phyloP scores from a whole-genome alignment of 257 asterid genomes.

The Ophiorrhiza pumila region DNA sequence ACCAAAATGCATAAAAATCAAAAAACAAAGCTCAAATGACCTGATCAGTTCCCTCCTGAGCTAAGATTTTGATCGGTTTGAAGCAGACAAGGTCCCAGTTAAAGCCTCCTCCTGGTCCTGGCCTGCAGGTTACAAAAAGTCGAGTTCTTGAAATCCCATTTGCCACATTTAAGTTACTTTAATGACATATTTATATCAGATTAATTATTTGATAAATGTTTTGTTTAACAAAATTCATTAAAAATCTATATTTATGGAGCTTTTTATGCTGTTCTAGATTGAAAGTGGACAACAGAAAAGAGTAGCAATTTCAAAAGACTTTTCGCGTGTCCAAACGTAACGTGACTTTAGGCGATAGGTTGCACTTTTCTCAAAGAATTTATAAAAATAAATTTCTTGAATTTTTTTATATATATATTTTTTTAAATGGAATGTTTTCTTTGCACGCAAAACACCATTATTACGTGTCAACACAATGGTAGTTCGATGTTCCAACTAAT shows the following conservation, averaged over 20 bases:
- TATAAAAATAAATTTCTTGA: neutral
- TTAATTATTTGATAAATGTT: neutral
- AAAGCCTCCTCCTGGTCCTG: neutral
- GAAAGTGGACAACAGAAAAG: constrained; percentile 1
- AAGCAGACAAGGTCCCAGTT: neutral
- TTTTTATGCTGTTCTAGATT: neutral
- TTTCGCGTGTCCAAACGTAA: constrained; percentile 12
- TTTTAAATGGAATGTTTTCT: neutral
- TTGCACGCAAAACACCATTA: neutral
- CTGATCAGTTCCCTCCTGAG: constrained; percentile 11
- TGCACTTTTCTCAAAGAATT: neutral
- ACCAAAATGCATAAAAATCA: neutral
- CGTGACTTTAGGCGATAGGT: neutral
- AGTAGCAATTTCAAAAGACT: constrained; percentile 6
- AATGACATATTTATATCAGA: neutral
- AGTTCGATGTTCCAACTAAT: neutral
- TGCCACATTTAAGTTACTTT: neutral
- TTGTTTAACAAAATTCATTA: neutral
- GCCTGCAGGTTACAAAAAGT: neutral
- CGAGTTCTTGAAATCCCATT: neutral
- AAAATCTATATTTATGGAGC: constrained; percentile 1
- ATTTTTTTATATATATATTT: neutral
- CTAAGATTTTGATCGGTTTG: constrained; percentile 14
- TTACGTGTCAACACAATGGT: neutral
- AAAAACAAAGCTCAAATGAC: constrained; percentile 11